Conservation (phyloP, 1,284 basidiomycete genomes). For the Takashimella tepidaria region DNA sequence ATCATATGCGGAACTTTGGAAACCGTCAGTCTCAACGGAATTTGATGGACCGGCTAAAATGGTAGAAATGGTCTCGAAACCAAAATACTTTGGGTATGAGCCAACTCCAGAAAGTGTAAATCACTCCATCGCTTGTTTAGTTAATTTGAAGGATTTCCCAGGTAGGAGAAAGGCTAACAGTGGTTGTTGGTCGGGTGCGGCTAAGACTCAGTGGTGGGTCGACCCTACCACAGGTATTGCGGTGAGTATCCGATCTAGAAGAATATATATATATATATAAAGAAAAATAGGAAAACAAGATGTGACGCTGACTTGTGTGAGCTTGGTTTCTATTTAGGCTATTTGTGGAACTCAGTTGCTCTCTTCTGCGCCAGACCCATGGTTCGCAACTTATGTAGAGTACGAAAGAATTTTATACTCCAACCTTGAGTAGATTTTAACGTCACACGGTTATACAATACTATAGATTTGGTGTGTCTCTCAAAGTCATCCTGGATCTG, state of each 20-base stretch:
- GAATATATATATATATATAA: not conserved
- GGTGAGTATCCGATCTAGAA: conserved; percentile 16
- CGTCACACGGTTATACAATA: no score
- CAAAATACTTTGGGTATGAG: not conserved
- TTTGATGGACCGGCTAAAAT: not conserved
- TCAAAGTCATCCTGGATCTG: no score
- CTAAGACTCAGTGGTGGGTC: conserved; percentile 32
- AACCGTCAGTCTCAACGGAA: not conserved
- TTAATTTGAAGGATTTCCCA: conserved; percentile 13
- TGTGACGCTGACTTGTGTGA: not conserved
- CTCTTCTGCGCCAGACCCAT: conserved; percentile 15
- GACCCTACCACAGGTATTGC: conserved; percentile 29
- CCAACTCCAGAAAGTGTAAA: conserved; percentile 5
- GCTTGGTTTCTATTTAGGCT: no score
- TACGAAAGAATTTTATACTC: conserved; percentile 34
- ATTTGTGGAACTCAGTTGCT: conserved; percentile 26
- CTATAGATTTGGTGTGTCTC: no score
- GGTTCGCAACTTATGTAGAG: conserved; percentile 22
- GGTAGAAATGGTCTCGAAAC: not conserved
- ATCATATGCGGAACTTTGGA: not conserved
- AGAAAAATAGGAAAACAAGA: not conserved
- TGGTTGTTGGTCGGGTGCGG: conserved; percentile 29
- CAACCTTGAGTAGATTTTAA: conserved; percentile 15
- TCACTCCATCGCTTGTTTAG: conserved; percentile 14
- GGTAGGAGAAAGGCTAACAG: conserved; percentile 21